Evolutionary conservation across 2,329 filamentous ascomycete genomes (phyloP), one percentile per base, ranked within the genome.

Genomic region (Ophiobolus disseminans): DNA sequence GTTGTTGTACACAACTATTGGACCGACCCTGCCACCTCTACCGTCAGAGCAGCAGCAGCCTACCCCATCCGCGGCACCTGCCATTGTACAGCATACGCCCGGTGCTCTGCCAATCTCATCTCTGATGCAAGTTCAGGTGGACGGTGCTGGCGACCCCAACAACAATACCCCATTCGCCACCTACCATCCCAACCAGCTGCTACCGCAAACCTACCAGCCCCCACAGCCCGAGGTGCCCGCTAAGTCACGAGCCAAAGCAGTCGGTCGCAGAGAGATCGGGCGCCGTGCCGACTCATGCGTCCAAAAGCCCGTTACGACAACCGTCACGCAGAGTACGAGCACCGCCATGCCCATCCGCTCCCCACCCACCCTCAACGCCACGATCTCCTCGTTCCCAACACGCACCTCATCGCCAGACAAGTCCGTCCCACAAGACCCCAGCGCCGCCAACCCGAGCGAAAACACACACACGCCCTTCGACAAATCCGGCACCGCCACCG

Each of bases 1-100:
- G 1, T 81, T 85, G 39, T 78, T 96, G 13, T 94, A 90, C 67
- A 80, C 82, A 14, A 83, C 87, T 22, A 76, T 91, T 39, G 85
- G 85, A 2, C 82, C 82, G 32, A 79, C 78, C 3, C 74, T 91
- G n/a, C 74, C 80, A 36, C 67, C 66, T 6, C 48, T 70, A 75
- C 81, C 17, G 76, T 57, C 81, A 73, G 59, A 82, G 51, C 61
- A 69, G 44, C 57, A 56, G 35, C 65, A 55, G 28, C 63, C 55
- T 30, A 51, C n/a, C n/a, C n/a, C n/a, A n/a, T n/a, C n/a, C n/a
- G 13, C 17, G 53, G 30, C 28, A 13, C 14, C 43, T 43, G 46
- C 34, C 6, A 11, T 46, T 9, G 41, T 40, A 8, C 56, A 56
- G 17, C 54, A 49, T 17, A 36, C 49, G n/a, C 36, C 43, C 6